Conservation (phyloP, 176 grass and related monocot species). For the Microstegium vimineum region DNA sequence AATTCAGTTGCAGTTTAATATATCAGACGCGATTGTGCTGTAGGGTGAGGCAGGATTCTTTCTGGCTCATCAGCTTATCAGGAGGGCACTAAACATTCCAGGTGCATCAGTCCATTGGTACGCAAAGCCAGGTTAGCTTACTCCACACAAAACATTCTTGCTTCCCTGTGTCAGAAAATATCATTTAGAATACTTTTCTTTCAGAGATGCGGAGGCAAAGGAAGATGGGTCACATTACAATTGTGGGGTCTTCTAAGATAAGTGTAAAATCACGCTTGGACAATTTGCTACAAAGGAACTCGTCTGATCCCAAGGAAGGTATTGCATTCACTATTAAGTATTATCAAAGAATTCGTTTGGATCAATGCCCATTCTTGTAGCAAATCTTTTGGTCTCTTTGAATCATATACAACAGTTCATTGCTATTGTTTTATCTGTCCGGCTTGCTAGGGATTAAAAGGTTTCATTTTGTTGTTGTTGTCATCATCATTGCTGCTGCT, state of each 20-base stretch:
- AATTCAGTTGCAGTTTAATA: conserved; percentile 8
- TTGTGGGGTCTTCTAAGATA: conserved; percentile 76
- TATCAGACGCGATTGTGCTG: conserved; percentile 3
- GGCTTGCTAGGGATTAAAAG: background rate
- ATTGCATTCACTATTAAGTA: background rate
- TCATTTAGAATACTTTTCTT: conserved; percentile 27
- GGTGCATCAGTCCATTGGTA: conserved; percentile 92
- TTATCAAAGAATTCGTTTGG: background rate
- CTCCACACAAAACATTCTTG: conserved; percentile 17
- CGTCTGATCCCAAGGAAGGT: conserved; percentile 10
- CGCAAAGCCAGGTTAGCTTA: conserved; percentile 73
- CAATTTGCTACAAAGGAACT: conserved; percentile 58
- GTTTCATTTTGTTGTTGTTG: background rate
- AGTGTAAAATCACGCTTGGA: conserved; percentile 53
- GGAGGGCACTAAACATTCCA: conserved; percentile 63
- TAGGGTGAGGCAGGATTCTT: conserved; percentile 74
- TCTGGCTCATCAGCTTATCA: conserved; percentile 60
- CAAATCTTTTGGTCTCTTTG: background rate
- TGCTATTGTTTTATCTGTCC: background rate
- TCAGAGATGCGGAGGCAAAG: conserved; percentile 78
- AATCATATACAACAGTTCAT: background rate
- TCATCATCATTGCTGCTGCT: background rate
- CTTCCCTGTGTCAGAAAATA: conserved; percentile 8
- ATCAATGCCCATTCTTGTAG: background rate
- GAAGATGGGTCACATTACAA: conserved; percentile 96